These are phyloP conservation scores for Inonotus hispidus DNA, from an alignment of 1,284 basidiomycete species.

Conservation along the genomic window DNA sequence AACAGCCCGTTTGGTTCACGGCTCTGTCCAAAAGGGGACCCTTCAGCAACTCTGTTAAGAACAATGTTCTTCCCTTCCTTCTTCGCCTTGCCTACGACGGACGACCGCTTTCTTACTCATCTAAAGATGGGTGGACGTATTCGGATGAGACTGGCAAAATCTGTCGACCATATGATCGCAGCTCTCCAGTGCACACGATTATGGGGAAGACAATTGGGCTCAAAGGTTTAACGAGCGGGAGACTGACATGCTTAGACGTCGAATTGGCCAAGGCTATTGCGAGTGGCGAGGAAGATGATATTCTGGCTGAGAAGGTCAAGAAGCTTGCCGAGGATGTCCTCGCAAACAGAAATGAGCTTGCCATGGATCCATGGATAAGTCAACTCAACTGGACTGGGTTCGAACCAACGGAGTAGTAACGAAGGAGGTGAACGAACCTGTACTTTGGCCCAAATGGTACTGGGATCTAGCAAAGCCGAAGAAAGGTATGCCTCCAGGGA, in stretches of 20 bases:
- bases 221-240: conserved; percentile 34
- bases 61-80: conserved; percentile 71
- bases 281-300: conserved; percentile 31
- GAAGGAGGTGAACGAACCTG: conserved; percentile 18
- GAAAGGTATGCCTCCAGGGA: conserved; percentile 56
- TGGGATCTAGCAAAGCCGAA: conserved; percentile 82
- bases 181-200: conserved; percentile 36
- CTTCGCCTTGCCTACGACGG: conserved; percentile 75
- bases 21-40: conserved; percentile 45
- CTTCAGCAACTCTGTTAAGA: conserved; percentile 49
- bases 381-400: conserved; percentile 62
- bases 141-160: conserved; percentile 31
- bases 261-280: conserved; percentile 41
- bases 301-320: conserved; percentile 30
- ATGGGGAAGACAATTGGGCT: conserved; percentile 40
- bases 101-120: conserved; percentile 59
- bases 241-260: conserved; percentile 33
- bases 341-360: conserved; percentile 19
- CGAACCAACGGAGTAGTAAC: conserved; percentile 10
- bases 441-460: conserved; percentile 90
- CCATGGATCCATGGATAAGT: conserved; percentile 50
- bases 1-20: conserved; percentile 70
- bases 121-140: conserved; percentile 66
- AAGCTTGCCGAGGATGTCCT: conserved; percentile 34
- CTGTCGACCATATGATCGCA: conserved; percentile 32